These are phyloP conservation scores for Myxozyma lipomycoides DNA, from an alignment of 805 yeast species.

Conservation along the genomic window DNA sequence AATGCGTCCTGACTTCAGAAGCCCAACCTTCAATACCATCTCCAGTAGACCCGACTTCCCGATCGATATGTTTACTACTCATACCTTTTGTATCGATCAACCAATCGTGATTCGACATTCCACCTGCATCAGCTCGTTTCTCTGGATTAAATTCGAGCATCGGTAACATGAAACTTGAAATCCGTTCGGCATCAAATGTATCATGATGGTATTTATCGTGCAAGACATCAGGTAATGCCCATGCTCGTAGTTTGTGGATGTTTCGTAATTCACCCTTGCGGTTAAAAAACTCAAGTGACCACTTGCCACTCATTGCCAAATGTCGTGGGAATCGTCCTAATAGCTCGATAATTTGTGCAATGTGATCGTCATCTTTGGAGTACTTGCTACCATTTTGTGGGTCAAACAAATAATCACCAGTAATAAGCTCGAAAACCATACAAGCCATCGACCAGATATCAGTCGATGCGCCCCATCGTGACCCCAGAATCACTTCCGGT, in stretches of 20 bases:
- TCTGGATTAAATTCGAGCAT: constrained; percentile 80
- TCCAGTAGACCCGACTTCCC: constrained; percentile 76
- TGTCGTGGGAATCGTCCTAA: constrained; percentile 64
- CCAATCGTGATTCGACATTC: constrained; percentile 88
- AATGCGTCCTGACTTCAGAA: constrained; percentile 47
- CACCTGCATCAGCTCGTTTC: constrained; percentile 90
- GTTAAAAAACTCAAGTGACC: constrained; percentile 61
- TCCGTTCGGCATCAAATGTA: constrained; percentile 62
- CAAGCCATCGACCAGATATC: constrained; percentile 98
- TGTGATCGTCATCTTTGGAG: constrained; percentile 88
- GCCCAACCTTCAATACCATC: constrained; percentile 91
- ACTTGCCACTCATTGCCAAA: constrained; percentile 55
- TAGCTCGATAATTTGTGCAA: constrained; percentile 89
- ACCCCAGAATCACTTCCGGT: constrained; percentile 79
- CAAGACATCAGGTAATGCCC: constrained; percentile 81
- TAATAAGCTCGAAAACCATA: constrained; percentile 79
- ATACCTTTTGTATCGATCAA: constrained; percentile 66
- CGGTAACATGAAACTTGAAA: constrained; percentile 74
- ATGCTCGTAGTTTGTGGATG: constrained; percentile 77
- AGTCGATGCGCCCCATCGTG: constrained; percentile 90
- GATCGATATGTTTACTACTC: constrained; percentile 64
- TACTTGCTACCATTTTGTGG: constrained; percentile 62
- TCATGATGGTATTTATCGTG: constrained; percentile 78
- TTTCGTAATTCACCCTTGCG: constrained; percentile 65
- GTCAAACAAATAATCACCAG: constrained; percentile 93